A percentile compares a stretch with the other conserved stretches of the same genome.
Evolutionary conservation across 2,329 filamentous ascomycete species (phyloP).

Genomic region (Colletotrichum chlorophyti): DNA sequence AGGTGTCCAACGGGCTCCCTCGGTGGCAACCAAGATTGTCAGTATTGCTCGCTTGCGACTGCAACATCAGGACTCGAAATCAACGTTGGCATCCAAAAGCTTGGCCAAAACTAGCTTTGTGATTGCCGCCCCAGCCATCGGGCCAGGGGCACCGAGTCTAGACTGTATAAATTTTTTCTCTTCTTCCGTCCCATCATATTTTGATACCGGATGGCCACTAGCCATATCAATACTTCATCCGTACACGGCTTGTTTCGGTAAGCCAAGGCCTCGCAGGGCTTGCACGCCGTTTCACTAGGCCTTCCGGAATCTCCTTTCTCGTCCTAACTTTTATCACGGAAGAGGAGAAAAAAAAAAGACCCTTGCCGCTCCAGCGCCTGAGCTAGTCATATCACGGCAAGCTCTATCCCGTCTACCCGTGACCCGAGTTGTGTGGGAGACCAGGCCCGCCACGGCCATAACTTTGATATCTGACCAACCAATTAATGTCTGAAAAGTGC

Average conservation of each 20-base stretch:
- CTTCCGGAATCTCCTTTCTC: constrained; percentile 1
- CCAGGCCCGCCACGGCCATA: constrained; percentile 5
- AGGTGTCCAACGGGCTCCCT: neutral
- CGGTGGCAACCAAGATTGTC: neutral
- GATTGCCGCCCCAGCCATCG: neutral
- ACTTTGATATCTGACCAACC: neutral
- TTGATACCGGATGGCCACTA: constrained; percentile 20
- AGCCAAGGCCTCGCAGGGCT: constrained; percentile 22
- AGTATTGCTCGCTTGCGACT: neutral
- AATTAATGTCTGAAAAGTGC: constrained; percentile 10
- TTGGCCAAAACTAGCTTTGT: constrained; percentile 10
- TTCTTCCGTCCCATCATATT: neutral
- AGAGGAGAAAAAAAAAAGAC: neutral
- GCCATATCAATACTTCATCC: neutral
- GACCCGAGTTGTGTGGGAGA: constrained; percentile 15
- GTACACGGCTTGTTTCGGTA: constrained; percentile 5
- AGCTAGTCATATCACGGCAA: constrained; percentile 1
- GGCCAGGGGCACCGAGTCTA: neutral
- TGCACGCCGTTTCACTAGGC: constrained; percentile 17
- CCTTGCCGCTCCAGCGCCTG: neutral
- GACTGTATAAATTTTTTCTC: neutral
- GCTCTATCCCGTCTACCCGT: constrained; percentile 13
- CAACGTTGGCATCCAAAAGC: neutral
- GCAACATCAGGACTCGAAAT: constrained; percentile 4
- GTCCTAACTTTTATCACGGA: neutral